phyloP scores from a whole-genome alignment of 495 filamentous ascomycete genomes.

The Aspergillus baeticus region DNA sequence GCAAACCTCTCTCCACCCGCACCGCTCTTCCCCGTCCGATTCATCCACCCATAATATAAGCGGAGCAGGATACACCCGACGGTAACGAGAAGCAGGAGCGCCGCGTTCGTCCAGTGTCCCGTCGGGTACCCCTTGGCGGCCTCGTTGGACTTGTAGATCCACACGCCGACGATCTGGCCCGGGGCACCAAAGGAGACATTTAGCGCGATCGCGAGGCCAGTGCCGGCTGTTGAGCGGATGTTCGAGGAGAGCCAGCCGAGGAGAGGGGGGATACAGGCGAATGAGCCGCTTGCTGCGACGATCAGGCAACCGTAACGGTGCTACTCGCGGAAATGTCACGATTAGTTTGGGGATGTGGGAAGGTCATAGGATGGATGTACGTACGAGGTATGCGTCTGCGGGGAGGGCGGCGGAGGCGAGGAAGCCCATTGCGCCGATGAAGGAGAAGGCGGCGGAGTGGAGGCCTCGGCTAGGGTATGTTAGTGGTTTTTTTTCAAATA shows the following conservation, averaged over 20 bases:
- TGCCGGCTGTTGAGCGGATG: slow-evolving; percentile 59
- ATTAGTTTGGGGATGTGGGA: background rate
- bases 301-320: slow-evolving; percentile 69
- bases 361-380: slow-evolving; percentile 10
- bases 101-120: slow-evolving; percentile 57
- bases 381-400: slow-evolving; percentile 52
- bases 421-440: slow-evolving; percentile 65
- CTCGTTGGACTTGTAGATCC: slow-evolving; percentile 69
- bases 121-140: slow-evolving; percentile 62
- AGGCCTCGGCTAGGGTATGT: slow-evolving; percentile 44
- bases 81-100: slow-evolving; percentile 41
- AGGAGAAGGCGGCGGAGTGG: slow-evolving; percentile 56
- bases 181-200: slow-evolving; percentile 66
- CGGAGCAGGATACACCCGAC: slow-evolving; percentile 36
- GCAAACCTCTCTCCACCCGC: slow-evolving; percentile 32
- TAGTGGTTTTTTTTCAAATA: background rate
- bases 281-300: slow-evolving; percentile 58
- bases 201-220: slow-evolving; percentile 66
- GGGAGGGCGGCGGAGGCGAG: slow-evolving; percentile 64
- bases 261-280: slow-evolving; percentile 60
- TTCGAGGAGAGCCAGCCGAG: slow-evolving; percentile 72
- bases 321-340: slow-evolving; percentile 15
- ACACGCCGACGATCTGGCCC: slow-evolving; percentile 70
- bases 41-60: slow-evolving; percentile 40
- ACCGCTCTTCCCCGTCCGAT: slow-evolving; percentile 21